phyloP scores from a whole-genome alignment of 345 rosid genomes.

The Excoecaria cochinchinensis region DNA sequence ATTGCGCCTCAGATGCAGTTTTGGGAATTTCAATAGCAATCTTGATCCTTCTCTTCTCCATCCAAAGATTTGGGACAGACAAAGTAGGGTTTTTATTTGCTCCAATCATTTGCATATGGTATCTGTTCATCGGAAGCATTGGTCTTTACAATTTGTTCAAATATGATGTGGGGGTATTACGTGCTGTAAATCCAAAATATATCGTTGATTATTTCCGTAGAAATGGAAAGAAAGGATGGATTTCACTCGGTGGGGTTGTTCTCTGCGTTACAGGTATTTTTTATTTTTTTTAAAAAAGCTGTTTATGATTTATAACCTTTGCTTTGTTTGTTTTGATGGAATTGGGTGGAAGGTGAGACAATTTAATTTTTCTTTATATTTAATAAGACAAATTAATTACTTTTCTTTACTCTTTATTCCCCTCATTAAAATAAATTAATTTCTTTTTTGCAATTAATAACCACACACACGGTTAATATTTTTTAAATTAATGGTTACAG shows the following conservation, averaged over 20 bases:
- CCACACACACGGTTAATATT: too few species aligned
- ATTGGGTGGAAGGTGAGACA: too few species aligned
- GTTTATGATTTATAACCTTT: too few species aligned
- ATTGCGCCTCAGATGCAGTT: slow-evolving; percentile 45
- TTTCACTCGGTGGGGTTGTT: slow-evolving; percentile 25
- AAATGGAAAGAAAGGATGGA: slow-evolving; percentile 26
- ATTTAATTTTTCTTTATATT: too few species aligned
- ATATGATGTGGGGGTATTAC: slow-evolving; percentile 51
- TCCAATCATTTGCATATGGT: slow-evolving; percentile 64
- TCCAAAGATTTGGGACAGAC: slow-evolving; percentile 69
- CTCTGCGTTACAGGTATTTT: slow-evolving; percentile 21
- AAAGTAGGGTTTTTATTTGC: slow-evolving; percentile 70
- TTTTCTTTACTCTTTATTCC: too few species aligned
- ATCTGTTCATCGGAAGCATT: slow-evolving; percentile 46
- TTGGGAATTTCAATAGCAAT: slow-evolving; percentile 63
- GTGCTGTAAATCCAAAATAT: slow-evolving; percentile 38
- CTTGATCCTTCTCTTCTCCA: slow-evolving; percentile 43
- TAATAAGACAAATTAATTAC: too few species aligned
- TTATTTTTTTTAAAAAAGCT: too few species aligned
- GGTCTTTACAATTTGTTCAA: slow-evolving; percentile 66
- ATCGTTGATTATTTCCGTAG: slow-evolving; percentile 19
- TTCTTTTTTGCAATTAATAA: too few species aligned
- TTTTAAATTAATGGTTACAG: slow-evolving; percentile 19
- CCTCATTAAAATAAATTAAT: too few species aligned
- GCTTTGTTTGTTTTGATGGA: too few species aligned